phyloP scores from a whole-genome alignment of 2,329 filamentous ascomycete species.

The Ophiostoma himal-ulmi region DNA sequence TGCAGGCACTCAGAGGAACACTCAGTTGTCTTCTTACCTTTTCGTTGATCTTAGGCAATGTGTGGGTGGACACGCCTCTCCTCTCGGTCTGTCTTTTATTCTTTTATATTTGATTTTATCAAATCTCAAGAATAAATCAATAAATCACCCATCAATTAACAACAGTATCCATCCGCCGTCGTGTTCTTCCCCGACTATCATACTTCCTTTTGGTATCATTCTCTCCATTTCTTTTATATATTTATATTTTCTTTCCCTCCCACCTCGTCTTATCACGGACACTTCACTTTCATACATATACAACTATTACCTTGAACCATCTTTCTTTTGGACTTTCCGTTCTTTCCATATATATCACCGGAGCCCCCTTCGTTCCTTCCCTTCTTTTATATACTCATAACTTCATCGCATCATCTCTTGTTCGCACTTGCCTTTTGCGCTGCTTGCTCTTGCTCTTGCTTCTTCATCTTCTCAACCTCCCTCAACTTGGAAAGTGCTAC shows the following conservation, averaged over 20 bases:
- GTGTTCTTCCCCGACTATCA: slow-evolving; percentile 1
- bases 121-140: background rate
- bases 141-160: background rate
- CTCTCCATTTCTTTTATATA: slow-evolving; percentile 1
- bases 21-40: background rate
- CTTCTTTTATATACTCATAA: slow-evolving; percentile 11
- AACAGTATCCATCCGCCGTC: background rate
- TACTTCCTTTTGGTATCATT: background rate
- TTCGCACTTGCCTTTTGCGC: slow-evolving; percentile 18
- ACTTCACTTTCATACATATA: slow-evolving; percentile 17
- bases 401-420: slow-evolving; percentile 15
- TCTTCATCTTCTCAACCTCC: slow-evolving; percentile 8
- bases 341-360: slow-evolving; percentile 13
- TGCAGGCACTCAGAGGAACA: background rate
- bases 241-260: slow-evolving; percentile 10
- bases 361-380: slow-evolving; percentile 16
- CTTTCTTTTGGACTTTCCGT: background rate
- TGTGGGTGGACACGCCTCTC: background rate
- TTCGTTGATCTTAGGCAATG: background rate
- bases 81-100: background rate
- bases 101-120: background rate
- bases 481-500: slow-evolving; percentile 21
- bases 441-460: slow-evolving; percentile 17
- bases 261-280: slow-evolving; percentile 18
- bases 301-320: slow-evolving; percentile 19